Evolutionary conservation across 2,329 filamentous ascomycete genomes (phyloP).

Genomic region (Pseudogymnoascus sp.): DNA sequence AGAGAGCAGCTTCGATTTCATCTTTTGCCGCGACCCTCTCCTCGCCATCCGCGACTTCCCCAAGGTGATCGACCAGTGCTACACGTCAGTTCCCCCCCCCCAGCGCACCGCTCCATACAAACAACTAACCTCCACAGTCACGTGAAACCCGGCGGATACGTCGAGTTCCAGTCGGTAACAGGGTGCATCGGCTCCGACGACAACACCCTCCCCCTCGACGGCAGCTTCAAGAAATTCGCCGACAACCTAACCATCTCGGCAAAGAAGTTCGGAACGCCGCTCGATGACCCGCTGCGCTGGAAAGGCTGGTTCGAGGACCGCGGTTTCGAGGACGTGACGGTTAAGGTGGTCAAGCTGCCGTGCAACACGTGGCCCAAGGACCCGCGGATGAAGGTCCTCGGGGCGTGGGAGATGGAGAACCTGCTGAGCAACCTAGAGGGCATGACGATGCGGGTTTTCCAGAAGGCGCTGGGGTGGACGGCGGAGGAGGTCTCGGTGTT

Average conservation of each 20-base stretch:
- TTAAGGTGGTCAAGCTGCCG: constrained; percentile 43
- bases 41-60: constrained; percentile 14
- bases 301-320: constrained; percentile 37
- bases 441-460: constrained; percentile 31
- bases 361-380: constrained; percentile 46
- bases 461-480: constrained; percentile 32
- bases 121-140: constrained; percentile 11
- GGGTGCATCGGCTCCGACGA: constrained; percentile 12
- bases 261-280: neutral
- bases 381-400: constrained; percentile 44
- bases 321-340: constrained; percentile 46
- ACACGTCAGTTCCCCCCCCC: neutral
- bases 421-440: constrained; percentile 18
- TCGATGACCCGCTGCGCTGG: constrained; percentile 12
- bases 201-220: constrained; percentile 11
- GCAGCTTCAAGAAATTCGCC: constrained; percentile 9
- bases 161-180: constrained; percentile 15
- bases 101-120: too few relatives aligned
- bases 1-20: constrained; percentile 10
- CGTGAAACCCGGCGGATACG: constrained; percentile 15
- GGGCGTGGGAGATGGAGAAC: constrained; percentile 25
- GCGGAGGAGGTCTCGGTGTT: constrained; percentile 33
- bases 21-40: constrained; percentile 10
- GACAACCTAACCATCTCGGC: neutral
- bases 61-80: constrained; percentile 14